phyloP scores from a whole-genome alignment of 306 rosid species.

The Vigna hirtella region DNA sequence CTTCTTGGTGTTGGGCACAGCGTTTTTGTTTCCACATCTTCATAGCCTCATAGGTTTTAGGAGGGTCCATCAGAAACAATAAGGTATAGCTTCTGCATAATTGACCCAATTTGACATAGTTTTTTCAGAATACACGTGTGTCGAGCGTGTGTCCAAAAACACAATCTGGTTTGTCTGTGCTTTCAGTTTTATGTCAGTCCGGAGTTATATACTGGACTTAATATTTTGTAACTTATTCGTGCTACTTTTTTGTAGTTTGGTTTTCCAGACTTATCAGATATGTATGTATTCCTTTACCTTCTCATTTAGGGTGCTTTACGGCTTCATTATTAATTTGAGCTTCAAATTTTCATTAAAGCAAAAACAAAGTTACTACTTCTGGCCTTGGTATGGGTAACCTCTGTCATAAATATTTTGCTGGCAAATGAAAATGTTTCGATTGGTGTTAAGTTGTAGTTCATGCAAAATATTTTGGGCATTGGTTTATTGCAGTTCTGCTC shows the following conservation, averaged over 20 bases:
- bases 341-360: background rate
- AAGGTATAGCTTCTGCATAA: background rate
- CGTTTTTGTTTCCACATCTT: background rate
- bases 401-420: background rate
- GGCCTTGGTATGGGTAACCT: background rate
- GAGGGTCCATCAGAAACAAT: background rate
- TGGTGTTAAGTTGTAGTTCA: conserved; percentile 8
- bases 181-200: conserved; percentile 22
- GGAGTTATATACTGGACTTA: background rate
- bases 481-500: conserved; percentile 6
- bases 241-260: conserved; percentile 20
- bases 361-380: background rate
- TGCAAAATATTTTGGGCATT: conserved; percentile 6
- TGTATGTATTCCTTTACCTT: background rate
- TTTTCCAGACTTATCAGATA: background rate
- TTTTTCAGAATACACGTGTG: background rate
- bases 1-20: conserved; percentile 19
- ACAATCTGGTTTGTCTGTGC: background rate
- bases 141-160: background rate
- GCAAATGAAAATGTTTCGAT: background rate
- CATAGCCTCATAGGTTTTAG: background rate
- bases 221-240: background rate
- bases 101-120: background rate
- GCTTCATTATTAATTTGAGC: background rate
- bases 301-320: background rate